A percentile compares a stretch with the other conserved stretches of the same genome.
phyloP scores from a whole-genome alignment of 345 rosid species.

The Chamaenerion angustifolium region DNA sequence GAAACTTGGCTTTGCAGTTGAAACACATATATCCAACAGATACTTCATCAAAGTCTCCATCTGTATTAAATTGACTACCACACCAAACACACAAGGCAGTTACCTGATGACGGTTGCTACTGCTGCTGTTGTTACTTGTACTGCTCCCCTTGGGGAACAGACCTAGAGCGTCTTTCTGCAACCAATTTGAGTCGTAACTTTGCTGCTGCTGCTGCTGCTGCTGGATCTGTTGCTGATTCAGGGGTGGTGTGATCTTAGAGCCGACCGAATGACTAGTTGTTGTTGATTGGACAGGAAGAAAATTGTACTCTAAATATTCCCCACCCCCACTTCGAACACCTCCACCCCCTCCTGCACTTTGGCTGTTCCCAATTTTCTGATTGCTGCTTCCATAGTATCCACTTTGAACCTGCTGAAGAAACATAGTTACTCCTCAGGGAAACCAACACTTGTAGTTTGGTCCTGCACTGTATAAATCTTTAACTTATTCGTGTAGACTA shows the following conservation, averaged over 20 bases:
- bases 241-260: constrained; percentile 11
- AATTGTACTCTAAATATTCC: constrained; percentile 28
- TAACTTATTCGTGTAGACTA: too few relatives aligned
- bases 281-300: constrained; percentile 14
- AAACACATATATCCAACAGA: constrained; percentile 23
- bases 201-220: constrained; percentile 21
- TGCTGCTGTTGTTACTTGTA: neutral
- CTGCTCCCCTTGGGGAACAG: constrained; percentile 23
- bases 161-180: constrained; percentile 26
- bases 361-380: constrained; percentile 6
- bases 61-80: constrained; percentile 20
- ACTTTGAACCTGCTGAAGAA: constrained; percentile 25
- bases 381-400: constrained; percentile 15
- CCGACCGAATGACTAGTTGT: constrained; percentile 9
- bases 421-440: neutral
- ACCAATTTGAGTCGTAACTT: constrained; percentile 24
- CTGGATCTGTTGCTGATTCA: constrained; percentile 3
- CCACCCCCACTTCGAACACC: neutral
- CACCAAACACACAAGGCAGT: constrained; percentile 28
- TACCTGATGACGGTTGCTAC: constrained; percentile 16
- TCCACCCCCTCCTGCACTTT: constrained; percentile 1
- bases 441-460: neutral
- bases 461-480: too few relatives aligned
- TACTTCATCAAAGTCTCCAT: constrained; percentile 14
- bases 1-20: constrained; percentile 29